Conservation (phyloP, 2,329 filamentous ascomycete genomes). For the Aspergillus amoenus region DNA sequence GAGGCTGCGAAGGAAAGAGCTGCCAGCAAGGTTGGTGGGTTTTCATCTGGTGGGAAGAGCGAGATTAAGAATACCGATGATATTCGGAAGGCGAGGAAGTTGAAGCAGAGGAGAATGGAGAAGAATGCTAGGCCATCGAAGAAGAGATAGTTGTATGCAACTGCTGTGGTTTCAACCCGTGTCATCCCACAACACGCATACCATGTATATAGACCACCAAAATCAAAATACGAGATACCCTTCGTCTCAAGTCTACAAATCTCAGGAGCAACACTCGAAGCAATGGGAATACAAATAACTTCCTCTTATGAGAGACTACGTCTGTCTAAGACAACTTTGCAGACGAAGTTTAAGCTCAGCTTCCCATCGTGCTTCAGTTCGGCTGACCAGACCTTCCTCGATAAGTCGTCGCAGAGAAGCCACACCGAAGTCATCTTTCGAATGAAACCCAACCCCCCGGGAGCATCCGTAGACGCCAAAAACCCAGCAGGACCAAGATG, state of each 20-base stretch:
- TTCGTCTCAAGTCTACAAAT: not conserved
- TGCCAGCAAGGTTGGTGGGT: constrained; percentile 28
- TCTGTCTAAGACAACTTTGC: not conserved
- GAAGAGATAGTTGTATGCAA: constrained; percentile 49
- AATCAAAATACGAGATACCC: not conserved
- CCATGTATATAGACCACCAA: not conserved
- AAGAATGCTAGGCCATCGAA: constrained; percentile 85
- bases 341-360: not conserved
- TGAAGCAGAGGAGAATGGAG: constrained; percentile 72
- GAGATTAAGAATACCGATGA: constrained; percentile 83
- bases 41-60: constrained; percentile 64
- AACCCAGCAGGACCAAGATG: not conserved
- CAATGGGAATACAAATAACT: not conserved
- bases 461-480: too few species aligned
- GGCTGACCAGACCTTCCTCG: not conserved
- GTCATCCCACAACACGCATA: not conserved
- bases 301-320: not conserved
- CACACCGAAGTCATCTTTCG: not conserved
- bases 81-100: constrained; percentile 76
- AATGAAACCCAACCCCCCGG: not conserved
- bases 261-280: not conserved
- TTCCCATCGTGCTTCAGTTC: not conserved
- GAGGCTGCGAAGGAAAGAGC: constrained; percentile 76
- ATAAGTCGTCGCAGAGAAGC: not conserved
- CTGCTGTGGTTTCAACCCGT: too few species aligned